Evolutionary conservation across 2,329 filamentous ascomycete genomes (phyloP), one percentile per base, ranked within the genome.

Genomic region (Alternaria brassicae): DNA sequence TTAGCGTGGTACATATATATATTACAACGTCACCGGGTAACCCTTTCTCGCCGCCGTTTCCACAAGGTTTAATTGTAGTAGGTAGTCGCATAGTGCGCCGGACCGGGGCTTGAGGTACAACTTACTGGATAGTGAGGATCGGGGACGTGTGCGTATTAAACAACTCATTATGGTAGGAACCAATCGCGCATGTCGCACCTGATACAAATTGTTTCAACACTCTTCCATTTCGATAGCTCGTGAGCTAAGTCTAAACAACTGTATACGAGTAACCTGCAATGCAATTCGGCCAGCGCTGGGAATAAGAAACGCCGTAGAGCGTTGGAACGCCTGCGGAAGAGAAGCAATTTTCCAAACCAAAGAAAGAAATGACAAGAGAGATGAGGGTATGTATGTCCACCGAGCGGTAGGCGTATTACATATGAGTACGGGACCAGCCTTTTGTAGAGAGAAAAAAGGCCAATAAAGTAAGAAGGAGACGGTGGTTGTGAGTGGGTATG

Each of bases 361-460:
- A 23, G 41, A 27, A 61, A 50, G 23, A 41, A 34, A 51, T 57
- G 30, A 51, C 13, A 44, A 44, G 49, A 56, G 57, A 56, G 50
- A 47, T 55, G 45, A 21, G 53, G 49, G 41, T 60, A 53, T 61
- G 61, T 45, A 57, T 53, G 55, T 60, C 63, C 58, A 64, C 56
- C 61, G 37, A 59, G 56, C 25, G 58, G 58, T 45, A 34, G 58
- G 58, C 53, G 56, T 62, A 64, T 66, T 65, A 65, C 58, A 65
- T 54, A 54, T 40, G n/a, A 60, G 53, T 65, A 59, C 41, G 56
- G 61, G 56, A 48, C 62, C 62, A 57, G 62, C 62, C 62, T 65
- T 53, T 58, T 9, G 9, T 21, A 40, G 27, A 42, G 57, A 63
- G 9, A 40, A 40, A 32, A 42, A 60, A 63, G 47, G 57, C 48